Evolutionary conservation across 73 alveolate species (phyloP).

Genomic region (Symbiodinium pilosum): DNA sequence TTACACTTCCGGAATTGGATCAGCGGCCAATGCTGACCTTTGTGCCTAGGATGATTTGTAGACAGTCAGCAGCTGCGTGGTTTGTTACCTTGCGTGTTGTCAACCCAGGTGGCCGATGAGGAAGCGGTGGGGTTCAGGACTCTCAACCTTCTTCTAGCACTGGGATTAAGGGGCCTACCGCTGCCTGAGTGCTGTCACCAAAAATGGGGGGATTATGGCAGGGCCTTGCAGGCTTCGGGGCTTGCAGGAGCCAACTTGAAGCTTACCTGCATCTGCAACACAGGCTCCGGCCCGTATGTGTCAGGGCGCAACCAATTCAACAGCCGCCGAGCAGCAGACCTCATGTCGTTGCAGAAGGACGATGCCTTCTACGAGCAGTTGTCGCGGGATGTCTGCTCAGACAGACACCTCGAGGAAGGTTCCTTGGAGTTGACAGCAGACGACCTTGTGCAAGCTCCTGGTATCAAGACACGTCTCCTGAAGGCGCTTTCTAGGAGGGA

Average conservation of each 20-base stretch:
- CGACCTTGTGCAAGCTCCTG: not conserved
- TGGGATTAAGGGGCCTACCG: slow-evolving; percentile 17
- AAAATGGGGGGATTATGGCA: slow-evolving; percentile 23
- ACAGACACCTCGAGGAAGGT: not conserved
- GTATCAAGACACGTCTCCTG: not conserved
- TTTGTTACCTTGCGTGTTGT: too few species aligned
- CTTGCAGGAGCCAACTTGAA: slow-evolving; percentile 10
- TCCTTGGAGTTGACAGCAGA: not conserved
- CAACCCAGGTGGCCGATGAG: slow-evolving; percentile 16
- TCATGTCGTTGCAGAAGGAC: not conserved
- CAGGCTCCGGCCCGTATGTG: not conserved
- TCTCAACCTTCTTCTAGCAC: not conserved
- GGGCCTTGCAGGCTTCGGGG: not conserved
- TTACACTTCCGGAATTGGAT: too few species aligned
- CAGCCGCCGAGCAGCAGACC: not conserved
- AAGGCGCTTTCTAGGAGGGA: not conserved
- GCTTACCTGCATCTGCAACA: not conserved
- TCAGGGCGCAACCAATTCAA: not conserved
- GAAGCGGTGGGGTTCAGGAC: slow-evolving; percentile 30
- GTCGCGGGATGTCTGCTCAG: not conserved
- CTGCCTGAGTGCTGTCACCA: not conserved
- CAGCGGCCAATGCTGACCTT: too few species aligned
- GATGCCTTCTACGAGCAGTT: not conserved
- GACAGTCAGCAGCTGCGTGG: too few species aligned
- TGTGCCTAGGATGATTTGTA: too few species aligned